A percentile compares a stretch with the other conserved stretches of the same genome.
phyloP scores from a whole-genome alignment of 208 protist genomes.

The Kentomonas sorsogonicus region DNA sequence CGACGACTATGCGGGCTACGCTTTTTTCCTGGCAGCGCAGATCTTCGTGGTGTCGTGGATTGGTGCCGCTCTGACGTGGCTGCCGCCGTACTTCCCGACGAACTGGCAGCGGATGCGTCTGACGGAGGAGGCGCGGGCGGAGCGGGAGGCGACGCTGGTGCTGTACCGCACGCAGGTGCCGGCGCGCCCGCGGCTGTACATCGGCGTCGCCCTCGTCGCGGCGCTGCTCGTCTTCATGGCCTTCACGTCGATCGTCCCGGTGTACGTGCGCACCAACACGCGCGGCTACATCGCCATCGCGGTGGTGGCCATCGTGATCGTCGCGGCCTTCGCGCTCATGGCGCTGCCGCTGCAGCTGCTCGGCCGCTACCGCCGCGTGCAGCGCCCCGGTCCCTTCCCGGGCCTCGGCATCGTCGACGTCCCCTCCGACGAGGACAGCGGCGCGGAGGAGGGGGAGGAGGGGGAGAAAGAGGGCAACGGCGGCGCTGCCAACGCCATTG shows the following conservation, averaged over 20 bases:
- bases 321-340: slow-evolving; percentile 22
- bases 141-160: slow-evolving; percentile 32
- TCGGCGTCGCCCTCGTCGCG: slow-evolving; percentile 37
- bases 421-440: background rate
- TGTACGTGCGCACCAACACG: slow-evolving; percentile 35
- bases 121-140: slow-evolving; percentile 29
- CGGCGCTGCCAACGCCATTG: too few relatives aligned
- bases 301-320: slow-evolving; percentile 20
- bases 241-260: slow-evolving; percentile 42
- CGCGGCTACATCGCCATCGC: slow-evolving; percentile 19
- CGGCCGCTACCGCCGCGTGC: slow-evolving; percentile 17
- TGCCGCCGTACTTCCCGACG: slow-evolving; percentile 54
- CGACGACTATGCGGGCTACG: slow-evolving; percentile 38
- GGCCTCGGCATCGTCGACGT: background rate
- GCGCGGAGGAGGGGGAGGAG: too few relatives aligned
- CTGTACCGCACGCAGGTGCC: slow-evolving; percentile 50
- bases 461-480: too few relatives aligned
- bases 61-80: slow-evolving; percentile 38
- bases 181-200: slow-evolving; percentile 37
- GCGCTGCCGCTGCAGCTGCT: slow-evolving; percentile 33
- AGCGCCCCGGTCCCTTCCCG: background rate
- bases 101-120: slow-evolving; percentile 34
- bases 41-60: slow-evolving; percentile 30
- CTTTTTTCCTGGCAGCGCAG: slow-evolving; percentile 49
- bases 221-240: slow-evolving; percentile 44